These are phyloP conservation scores for Globisporangium nodosum DNA, from an alignment of 352 stramenopile species.

Conservation along the genomic window DNA sequence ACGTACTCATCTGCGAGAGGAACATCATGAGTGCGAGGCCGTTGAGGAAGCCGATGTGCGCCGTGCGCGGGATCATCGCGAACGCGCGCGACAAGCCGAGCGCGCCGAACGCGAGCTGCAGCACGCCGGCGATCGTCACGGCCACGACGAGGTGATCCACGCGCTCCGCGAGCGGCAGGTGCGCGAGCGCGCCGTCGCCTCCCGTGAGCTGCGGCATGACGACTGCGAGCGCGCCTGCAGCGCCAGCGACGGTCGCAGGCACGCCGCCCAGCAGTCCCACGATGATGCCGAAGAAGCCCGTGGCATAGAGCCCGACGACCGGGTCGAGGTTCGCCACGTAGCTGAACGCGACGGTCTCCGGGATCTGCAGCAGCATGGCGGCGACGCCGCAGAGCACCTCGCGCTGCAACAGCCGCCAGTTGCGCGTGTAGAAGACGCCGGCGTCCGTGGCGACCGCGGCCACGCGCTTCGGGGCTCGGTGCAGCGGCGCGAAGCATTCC, in stretches of 20 bases:
- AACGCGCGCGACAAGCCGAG: conserved; percentile 89
- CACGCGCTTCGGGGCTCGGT: conserved; percentile 17
- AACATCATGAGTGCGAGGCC: conserved; percentile 94
- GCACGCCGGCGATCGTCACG: conserved; percentile 75
- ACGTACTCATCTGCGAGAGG: conserved; percentile 90
- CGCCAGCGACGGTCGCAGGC: conserved; percentile 83
- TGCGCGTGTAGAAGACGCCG: conserved; percentile 46
- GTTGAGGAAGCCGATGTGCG: conserved; percentile 96
- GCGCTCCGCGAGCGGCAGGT: conserved; percentile 66
- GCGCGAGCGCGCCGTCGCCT: conserved; percentile 30
- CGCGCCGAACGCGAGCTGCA: conserved; percentile 84
- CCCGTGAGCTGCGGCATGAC: conserved; percentile 86
- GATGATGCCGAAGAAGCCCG: conserved; percentile 87
- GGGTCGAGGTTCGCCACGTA: conserved; percentile 89
- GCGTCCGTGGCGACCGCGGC: conserved; percentile 19
- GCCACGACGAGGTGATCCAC: conserved; percentile 85
- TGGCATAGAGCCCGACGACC: conserved; percentile 88
- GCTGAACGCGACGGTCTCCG: conserved; percentile 92
- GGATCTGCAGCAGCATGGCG: conserved; percentile 90
- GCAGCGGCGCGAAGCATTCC: conserved; percentile 2
- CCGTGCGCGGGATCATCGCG: conserved; percentile 89
- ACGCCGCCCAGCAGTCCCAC: conserved; percentile 85
- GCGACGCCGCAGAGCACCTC: conserved; percentile 88
- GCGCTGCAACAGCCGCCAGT: conserved; percentile 44
- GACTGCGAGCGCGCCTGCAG: conserved; percentile 87